phyloP scores from a whole-genome alignment of 1,284 basidiomycete genomes.

The Fomes fomentarius region DNA sequence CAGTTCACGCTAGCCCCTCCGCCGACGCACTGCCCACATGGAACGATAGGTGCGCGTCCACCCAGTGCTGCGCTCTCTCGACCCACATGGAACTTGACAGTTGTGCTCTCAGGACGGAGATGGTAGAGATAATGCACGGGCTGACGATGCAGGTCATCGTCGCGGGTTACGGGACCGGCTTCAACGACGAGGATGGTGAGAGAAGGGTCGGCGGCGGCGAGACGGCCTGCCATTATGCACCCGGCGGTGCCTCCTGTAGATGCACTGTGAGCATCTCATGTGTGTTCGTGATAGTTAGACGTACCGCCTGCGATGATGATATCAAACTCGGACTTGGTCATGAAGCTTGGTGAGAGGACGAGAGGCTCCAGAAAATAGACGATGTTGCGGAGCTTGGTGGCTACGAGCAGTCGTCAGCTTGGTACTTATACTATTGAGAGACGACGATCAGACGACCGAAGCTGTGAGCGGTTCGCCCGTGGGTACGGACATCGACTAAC shows the following conservation, averaged over 20 bases:
- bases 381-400: no score
- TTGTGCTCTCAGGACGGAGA: conserved; percentile 27
- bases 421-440: no score
- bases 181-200: conserved; percentile 47
- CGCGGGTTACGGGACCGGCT: conserved; percentile 39
- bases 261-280: no score
- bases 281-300: no score
- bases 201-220: conserved; percentile 43
- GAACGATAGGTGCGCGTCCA: conserved; percentile 45
- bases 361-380: no score
- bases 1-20: conserved; percentile 64
- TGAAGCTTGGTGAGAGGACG: no score
- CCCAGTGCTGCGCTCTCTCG: conserved; percentile 39
- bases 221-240: conserved; percentile 45
- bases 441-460: no score
- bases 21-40: conserved; percentile 49
- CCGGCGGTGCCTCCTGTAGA: conserved; percentile 49
- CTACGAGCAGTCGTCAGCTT: no score
- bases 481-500: no score
- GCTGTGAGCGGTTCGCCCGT: no score
- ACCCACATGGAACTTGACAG: conserved; percentile 19
- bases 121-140: conserved; percentile 37
- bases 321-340: no score
- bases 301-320: no score
- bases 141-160: conserved; percentile 33